phyloP scores from a whole-genome alignment of 1,139 yeast genomes.

The Pneumocystis canis region DNA sequence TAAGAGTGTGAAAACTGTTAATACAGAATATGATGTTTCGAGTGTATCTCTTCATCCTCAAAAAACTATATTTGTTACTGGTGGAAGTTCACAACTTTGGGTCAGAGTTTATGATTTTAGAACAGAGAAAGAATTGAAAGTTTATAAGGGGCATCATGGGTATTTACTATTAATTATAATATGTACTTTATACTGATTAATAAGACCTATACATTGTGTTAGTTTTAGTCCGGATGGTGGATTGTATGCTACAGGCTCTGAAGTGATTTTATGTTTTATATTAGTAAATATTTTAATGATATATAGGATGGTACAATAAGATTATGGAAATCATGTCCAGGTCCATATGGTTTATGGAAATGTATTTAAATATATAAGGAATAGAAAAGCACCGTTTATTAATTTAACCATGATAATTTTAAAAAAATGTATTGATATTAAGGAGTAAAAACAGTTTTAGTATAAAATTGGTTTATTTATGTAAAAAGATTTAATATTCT shows the following conservation, averaged over 20 bases:
- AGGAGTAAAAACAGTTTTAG: neutral
- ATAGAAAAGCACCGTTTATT: neutral
- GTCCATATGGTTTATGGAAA: slow-evolving; percentile 27
- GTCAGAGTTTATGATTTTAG: slow-evolving; percentile 24
- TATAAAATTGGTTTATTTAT: neutral
- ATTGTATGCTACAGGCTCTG: slow-evolving; percentile 48
- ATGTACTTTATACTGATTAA: slow-evolving; percentile 22
- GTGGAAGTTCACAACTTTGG: slow-evolving; percentile 25
- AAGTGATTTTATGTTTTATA: slow-evolving; percentile 15
- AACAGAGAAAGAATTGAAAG: slow-evolving; percentile 22
- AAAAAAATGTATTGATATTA: neutral
- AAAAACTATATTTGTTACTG: slow-evolving; percentile 21
- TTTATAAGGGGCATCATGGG: slow-evolving; percentile 6
- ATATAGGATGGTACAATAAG: slow-evolving; percentile 45
- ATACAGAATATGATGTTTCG: slow-evolving; percentile 22
- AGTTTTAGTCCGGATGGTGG: slow-evolving; percentile 26
- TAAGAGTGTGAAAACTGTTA: slow-evolving; percentile 17
- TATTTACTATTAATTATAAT: neutral
- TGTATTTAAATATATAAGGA: neutral
- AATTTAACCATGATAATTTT: neutral
- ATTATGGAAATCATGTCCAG: slow-evolving; percentile 35
- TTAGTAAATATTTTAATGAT: neutral
- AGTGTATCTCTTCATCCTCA: slow-evolving; percentile 21
- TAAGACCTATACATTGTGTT: slow-evolving; percentile 28
- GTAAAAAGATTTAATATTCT: neutral